Conservation (phyloP, 495 filamentous ascomycete species). For the Durotheca rogersii region DNA sequence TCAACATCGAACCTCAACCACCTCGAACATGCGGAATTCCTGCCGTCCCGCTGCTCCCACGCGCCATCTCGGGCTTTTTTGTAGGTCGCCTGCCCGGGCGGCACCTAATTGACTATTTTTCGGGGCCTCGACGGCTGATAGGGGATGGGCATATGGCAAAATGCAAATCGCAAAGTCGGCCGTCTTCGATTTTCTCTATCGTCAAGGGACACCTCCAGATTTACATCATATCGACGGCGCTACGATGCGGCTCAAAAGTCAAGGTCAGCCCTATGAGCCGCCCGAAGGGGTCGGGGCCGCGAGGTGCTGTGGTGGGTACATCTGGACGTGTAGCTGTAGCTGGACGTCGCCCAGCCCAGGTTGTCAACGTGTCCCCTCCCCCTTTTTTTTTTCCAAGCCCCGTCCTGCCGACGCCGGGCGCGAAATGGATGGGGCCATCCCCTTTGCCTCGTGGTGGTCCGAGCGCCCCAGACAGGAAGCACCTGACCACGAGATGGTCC, state of each 20-base stretch:
- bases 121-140: background rate
- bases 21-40: conserved; percentile 2
- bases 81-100: conserved; percentile 17
- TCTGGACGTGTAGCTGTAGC: background rate
- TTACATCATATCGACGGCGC: conserved; percentile 39
- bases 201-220: conserved; percentile 28
- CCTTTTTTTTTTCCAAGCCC: background rate
- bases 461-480: background rate
- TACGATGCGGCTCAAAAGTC: conserved; percentile 41
- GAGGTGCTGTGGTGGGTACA: conserved; percentile 32
- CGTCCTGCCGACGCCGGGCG: background rate
- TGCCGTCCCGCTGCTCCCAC: conserved; percentile 1
- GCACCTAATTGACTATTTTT: conserved; percentile 26
- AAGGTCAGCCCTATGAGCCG: conserved; percentile 39
- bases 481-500: background rate
- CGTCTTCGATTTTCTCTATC: conserved; percentile 33
- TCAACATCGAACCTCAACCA: conserved; percentile 28
- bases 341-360: background rate
- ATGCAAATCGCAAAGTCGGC: conserved; percentile 14
- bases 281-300: conserved; percentile 23
- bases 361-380: background rate
- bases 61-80: background rate
- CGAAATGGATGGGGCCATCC: background rate
- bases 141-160: conserved; percentile 3
- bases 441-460: background rate